Base-by-base conservation (phyloP, 305 asterid genomes). In the Euphrasia arctica region DNA sequence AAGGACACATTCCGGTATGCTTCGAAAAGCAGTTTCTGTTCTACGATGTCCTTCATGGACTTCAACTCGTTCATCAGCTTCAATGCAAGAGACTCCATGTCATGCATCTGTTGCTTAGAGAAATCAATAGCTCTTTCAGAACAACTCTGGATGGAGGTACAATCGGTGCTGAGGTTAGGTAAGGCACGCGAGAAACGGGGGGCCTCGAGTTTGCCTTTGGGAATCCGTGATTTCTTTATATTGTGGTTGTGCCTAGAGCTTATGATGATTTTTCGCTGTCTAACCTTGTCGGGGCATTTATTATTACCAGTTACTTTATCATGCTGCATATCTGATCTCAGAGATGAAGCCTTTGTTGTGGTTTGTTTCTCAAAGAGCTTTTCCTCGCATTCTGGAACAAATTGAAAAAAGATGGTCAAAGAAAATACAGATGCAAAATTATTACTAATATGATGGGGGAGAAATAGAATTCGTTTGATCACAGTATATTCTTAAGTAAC, bases 101-200 rank as follows among this genome's bases (percentile, higher is more conserved):
- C 95, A 15, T 78, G 88, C 95, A 89, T 82, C 82, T 91, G 98
- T 73, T 89, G 79, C 75, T 78, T 90, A 67, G 98, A 85, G 79
- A 91, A 91, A 66, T 84, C 89, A 70, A 91, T 73, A 59, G 96
- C 92, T 78, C 86, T 86, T 75, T 78, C 87, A 9, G 96, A 86
- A 76, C 95, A 89, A 63, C 77, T 73, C 70, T 75, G 73, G 52
- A 80, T 72, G 55, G 93, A 81, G 62, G 81, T 71, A 61, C 83
- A 77, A 14, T 77, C 85, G 12, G 83, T 76, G 61, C 71, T 81
- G 64, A 81, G 72, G 52, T 64, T 74, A 60, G 83, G 90, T 67
- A 80, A 70, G 63, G 77, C 72, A 47, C 95, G 94, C 47, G 92
- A 75, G 48, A 69, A 71, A 49, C 81, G 86, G 62, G 88, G 82